Percentiles rank a stretch among this genome's conserved stretches.
Evolutionary conservation across 1,284 basidiomycete species (phyloP).

Genomic region (Cryptococcus maquisensis): DNA sequence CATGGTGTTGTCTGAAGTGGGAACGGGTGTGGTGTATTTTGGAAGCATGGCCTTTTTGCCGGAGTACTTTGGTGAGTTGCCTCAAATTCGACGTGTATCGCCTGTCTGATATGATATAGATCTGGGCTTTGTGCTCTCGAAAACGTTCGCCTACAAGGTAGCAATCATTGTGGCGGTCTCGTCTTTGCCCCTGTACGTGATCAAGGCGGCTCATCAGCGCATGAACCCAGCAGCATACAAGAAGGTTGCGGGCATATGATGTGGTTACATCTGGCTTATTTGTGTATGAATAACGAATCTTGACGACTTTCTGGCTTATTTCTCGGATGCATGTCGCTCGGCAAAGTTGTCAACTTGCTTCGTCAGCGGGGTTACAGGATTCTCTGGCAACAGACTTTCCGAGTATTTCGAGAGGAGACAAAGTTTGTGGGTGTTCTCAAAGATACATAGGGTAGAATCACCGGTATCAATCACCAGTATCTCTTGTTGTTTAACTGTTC

Average conservation of each 20-base stretch:
- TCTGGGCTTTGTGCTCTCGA: conserved; percentile 82
- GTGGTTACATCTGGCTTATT: background rate
- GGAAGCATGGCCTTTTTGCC: conserved; percentile 90
- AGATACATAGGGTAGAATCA: no score
- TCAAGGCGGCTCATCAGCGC: conserved; percentile 79
- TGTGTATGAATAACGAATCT: no score
- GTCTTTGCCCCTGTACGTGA: conserved; percentile 82
- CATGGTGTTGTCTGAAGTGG: conserved; percentile 90
- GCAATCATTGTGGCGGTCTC: conserved; percentile 91
- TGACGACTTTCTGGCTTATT: no score
- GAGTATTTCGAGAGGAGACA: no score
- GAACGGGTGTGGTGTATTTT: conserved; percentile 82
- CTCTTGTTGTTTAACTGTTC: no score
- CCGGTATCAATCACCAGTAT: no score
- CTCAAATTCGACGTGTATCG: background rate
- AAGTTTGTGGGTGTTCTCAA: no score
- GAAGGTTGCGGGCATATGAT: conserved; percentile 59
- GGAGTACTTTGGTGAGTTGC: conserved; percentile 84
- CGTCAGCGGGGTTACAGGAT: no score
- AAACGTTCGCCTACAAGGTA: conserved; percentile 91
- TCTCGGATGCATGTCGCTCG: no score
- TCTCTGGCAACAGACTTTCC: no score
- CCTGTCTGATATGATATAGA: conserved; percentile 54
- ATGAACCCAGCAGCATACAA: conserved; percentile 91
- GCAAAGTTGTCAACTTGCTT: no score